Base-by-base conservation (phyloP, 768 basidiomycete genomes). In the Plicaturopsis crispa region DNA sequence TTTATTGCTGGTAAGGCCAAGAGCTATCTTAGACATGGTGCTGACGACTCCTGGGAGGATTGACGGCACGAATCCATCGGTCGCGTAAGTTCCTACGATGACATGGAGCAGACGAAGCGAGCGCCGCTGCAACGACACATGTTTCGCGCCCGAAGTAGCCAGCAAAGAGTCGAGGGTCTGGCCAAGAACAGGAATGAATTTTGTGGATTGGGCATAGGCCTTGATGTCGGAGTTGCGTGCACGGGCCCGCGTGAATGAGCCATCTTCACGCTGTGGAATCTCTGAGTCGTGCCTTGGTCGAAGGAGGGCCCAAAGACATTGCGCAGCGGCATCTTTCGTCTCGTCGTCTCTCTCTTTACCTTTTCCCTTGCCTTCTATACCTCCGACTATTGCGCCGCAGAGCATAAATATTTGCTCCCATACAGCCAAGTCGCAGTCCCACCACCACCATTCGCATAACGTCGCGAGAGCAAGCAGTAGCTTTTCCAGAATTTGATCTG, bases 361-460 rank as follows among this genome's bases (percentile, higher is more conserved):
- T 51, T 80, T 84, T n/a, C 72, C 78, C 55, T 78, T 87, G 17
- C 65, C 67, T 39, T 79, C 82, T 6, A 83, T 61, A 11, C 75
- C 72, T 14, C 78, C 79, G 5, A 86, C 55, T 22, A 84, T 65
- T 12, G 80, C 72, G 24, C 75, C 73, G 45, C 69, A 82, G 12
- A 89, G 64, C 66, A 80, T 83, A 56, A 93, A 87, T 18, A 91
- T 62, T 51, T 96, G 90, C 51, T 84, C 80, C 91, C 91, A 93
- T 19, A 78, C 58, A 38, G 66, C 66, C 24, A 74, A 35, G 33
- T 88, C 86, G 53, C 81, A 80, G 14, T 66, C 65, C 84, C 85
- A 87, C 87, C 89, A 92, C 82, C 87, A 89, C n/a, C 67, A 62
- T 14, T 78, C 69, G 46, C 72, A 77, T 18, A 97, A 65, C 2